Base-by-base conservation (phyloP, 1,139 yeast species). In the Yamadazyma friedrichii region DNA sequence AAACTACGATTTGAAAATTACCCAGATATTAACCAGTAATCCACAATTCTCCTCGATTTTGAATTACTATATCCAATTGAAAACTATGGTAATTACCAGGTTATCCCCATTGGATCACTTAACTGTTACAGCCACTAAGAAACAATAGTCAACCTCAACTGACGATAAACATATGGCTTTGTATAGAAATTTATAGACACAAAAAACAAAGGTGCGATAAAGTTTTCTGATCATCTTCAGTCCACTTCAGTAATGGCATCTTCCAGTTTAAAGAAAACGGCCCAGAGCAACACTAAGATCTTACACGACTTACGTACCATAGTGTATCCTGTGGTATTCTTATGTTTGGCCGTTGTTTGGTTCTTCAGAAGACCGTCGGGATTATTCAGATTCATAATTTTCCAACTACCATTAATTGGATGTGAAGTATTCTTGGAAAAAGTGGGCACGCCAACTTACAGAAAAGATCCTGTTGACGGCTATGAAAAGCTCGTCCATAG, bases 241-340 rank as follows among this genome's bases (percentile, higher is more conserved):
- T 20, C 24, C 24, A 3, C 8, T 33, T 15, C 15, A 35, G 15
- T 17, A 32, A 71, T 71, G 77, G 76, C 75, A 12, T 64, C 76
- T 8, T 68, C 62, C 46, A 69, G 76, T 50, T 78, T 78, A 27
- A 88, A 88, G 65, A 86, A 84, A 54, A 80, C 74, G 50, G 95
- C 94, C 0, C 64, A 65, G 0, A 54, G 78, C 45, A 88, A 88
- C 54, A 55, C 62, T 9, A 67, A 70, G 35, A 71, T 78, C 4
- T 70, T 88, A 42, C 71, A 74, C 42, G 76, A 74, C 46, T 66
- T 85, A 24, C 89, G 84, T 51, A 17, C 15, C 22, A 10, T 12
- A 17, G 31, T 22, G 9, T 27, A 36, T 8, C 39, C 34, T 22
- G 31, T 28, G 11, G 22, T 27, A 5, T 11, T 48, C 2, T 15